Evolutionary conservation across 2,329 filamentous ascomycete species (phyloP), one percentile per base, ranked within the genome.

Genomic region (Beauveria medogensis): DNA sequence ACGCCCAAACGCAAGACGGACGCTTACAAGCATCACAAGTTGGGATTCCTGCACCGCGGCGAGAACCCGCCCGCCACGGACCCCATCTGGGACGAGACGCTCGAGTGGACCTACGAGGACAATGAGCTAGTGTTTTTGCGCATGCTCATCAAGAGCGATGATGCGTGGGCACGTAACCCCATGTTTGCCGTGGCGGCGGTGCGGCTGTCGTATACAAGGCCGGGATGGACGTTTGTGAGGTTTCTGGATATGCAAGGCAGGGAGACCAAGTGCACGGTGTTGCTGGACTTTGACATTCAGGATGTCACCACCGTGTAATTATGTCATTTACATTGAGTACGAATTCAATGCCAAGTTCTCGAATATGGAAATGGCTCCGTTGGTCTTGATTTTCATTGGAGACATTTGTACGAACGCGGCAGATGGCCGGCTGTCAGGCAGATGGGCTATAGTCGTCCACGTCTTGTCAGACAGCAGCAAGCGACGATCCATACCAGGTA

Each of bases 101-200:
- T 89, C 9, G 84, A 87, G 67, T 89, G 86, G 86, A 82, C 86
- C 63, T 89, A 82, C 66, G 82, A 86, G 6, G 85, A 88, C 60
- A 87, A 84, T 65, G 86, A 88, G 69, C 68, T 89, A 53, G 80
- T 81, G 0, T 89, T 89, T 66, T 64, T 89, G 65, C 77, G 86
- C 0, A 77, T 89, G 62, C 73, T 88, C 47, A 78, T 89, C 72
- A 89, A 89, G 76, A 85, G 81, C 64, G 86, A 89, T 62, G 83
- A 86, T 62, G 79, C 78, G 63, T 89, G 84, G 70, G 74, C 82
- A 0, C 74, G 74, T 50, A 89, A 89, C 65, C 84, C 85, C 0
- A 80, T 85, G 57, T 80, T 87, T 63, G 82, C 81, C 0, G 84
- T 86, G 2, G 77, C 81, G 0, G 82, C 85, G 0, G 78, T 89